Conservation (phyloP, 208 protist genomes). For the Hexamita inflata region DNA sequence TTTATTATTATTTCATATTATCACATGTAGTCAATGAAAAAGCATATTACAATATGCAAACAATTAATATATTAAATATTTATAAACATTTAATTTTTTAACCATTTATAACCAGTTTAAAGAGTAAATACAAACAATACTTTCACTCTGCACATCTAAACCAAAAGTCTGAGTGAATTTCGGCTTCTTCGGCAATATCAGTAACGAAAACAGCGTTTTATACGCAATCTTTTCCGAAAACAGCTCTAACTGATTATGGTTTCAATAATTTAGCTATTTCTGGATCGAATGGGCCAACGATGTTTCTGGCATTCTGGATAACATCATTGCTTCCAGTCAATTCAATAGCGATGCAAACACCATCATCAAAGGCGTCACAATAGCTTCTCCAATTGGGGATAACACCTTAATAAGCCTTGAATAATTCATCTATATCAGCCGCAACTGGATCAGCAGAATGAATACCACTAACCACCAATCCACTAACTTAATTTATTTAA, state of each 20-base stretch:
- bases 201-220: slow-evolving; percentile 21
- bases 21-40: too few relatives aligned
- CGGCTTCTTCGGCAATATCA: slow-evolving; percentile 15
- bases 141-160: too few relatives aligned
- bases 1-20: too few relatives aligned
- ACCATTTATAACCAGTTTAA: too few relatives aligned
- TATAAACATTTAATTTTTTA: too few relatives aligned
- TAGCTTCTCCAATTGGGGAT: slow-evolving; percentile 5
- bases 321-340: not conserved
- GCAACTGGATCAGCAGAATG: not conserved
- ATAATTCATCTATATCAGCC: slow-evolving; percentile 2
- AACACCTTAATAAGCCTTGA: slow-evolving; percentile 10
- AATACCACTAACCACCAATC: not conserved
- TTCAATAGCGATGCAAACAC: slow-evolving; percentile 11
- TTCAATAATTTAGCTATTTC: slow-evolving; percentile 3
- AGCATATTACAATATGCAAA: too few relatives aligned
- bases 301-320: not conserved
- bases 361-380: not conserved
- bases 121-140: too few relatives aligned
- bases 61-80: too few relatives aligned
- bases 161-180: slow-evolving; percentile 29
- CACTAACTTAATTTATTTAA: not conserved
- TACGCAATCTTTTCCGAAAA: not conserved
- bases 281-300: slow-evolving; percentile 15
- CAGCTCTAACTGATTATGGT: slow-evolving; percentile 1